Percentiles rank a stretch among this genome's conserved stretches.
Conservation (phyloP, 148 eudicot species). For the Pouteria glomerata region DNA sequence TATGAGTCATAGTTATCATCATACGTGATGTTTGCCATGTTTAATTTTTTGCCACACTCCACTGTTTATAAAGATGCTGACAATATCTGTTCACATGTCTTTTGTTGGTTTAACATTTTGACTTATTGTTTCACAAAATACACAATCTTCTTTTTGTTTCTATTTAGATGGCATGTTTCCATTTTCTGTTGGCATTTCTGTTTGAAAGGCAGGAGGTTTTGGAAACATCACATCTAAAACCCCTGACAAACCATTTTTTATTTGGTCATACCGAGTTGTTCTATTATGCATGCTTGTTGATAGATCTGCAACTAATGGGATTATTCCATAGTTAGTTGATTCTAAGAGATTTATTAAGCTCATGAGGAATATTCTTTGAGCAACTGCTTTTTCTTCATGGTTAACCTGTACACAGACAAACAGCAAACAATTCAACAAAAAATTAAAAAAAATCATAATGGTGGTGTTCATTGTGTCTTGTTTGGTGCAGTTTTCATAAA, state of each 20-base stretch:
- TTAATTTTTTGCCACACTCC: too few species aligned
- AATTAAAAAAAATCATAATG: not conserved
- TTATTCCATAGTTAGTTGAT: not conserved
- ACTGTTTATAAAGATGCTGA: not conserved
- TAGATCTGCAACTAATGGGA: too few species aligned
- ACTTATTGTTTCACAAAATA: not conserved
- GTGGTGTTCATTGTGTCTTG: not conserved
- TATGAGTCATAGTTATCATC: not conserved
- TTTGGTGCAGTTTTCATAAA: not conserved
- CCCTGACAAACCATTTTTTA: too few species aligned
- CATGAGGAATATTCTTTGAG: not conserved
- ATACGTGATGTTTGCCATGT: not conserved
- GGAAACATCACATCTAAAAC: not conserved
- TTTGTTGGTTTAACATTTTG: conserved; percentile 2
- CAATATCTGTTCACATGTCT: not conserved
- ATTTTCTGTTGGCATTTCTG: not conserved
- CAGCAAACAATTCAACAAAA: not conserved
- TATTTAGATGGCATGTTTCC: not conserved
- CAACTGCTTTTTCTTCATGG: conserved; percentile 5
- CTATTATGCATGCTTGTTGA: too few species aligned
- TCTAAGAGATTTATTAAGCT: too few species aligned
- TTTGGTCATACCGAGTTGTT: too few species aligned
- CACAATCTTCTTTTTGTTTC: not conserved
- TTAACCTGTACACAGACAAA: not conserved
- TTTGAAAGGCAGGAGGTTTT: not conserved